Evolutionary conservation across 495 filamentous ascomycete genomes (phyloP), one percentile per base, ranked within the genome.

Genomic region (Penicillium riverlandense): DNA sequence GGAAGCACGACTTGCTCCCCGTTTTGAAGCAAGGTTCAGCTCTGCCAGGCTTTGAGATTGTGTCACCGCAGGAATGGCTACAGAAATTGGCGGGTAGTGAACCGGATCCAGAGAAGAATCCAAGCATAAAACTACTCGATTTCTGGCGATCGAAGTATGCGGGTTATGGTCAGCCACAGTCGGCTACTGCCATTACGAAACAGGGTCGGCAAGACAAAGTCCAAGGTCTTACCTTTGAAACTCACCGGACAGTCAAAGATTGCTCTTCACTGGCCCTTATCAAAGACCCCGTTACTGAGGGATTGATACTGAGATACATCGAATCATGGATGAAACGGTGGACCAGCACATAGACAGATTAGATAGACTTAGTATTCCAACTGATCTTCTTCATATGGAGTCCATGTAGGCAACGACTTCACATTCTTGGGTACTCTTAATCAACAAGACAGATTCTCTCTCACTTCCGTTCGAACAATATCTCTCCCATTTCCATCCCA

Each of bases 111-210:
- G 57, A 62, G 38, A 66, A 58, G 30, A 83, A 83, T 40, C 78
- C 80, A 1, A 67, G 75, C n/a, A 69, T 79, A 35, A 82, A 83
- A 54, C 58, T 83, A 14, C 44, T 82, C 12, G 70, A 72, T 27
- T 82, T 77, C 60, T 84, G 62, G 50, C 43, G 38, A 32, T 47
- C 43, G 2, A 70, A 66, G 36, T 66, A 63, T 38, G 58, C 41
- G 8, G 29, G 14, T 10, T 5, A 15, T 11, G 3, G 7, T 2
- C n/a, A 13, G 30, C 12, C 29, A 6, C 35, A 34, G 7, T 12
- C 22, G 2, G 36, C 14, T 8, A 27, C 12, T 35, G 35, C 29
- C 12, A 9, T 8, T 11, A 11, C 30, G 15, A 13, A n/a, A 13
- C 8, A 6, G 14, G 27, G 10, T 3, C 28, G 31, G 8, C n/a